Percentiles rank a stretch among this genome's conserved stretches.
These are phyloP conservation scores for Aureobasidium sp. DNA, from an alignment of 2,329 filamentous ascomycete genomes.

Conservation along the genomic window DNA sequence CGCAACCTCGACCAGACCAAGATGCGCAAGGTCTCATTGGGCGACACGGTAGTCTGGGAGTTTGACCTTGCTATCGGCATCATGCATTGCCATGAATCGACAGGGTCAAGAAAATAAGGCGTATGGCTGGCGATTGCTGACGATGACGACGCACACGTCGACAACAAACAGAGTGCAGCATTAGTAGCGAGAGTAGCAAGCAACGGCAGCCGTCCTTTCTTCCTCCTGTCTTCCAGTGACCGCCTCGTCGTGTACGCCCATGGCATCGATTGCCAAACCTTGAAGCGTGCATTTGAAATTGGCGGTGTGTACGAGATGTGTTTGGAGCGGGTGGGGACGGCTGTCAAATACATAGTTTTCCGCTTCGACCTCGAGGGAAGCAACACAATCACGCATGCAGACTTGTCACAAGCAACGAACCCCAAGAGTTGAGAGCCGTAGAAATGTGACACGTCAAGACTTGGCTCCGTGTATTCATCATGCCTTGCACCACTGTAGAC, in stretches of 20 bases:
- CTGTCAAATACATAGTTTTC: conserved; percentile 9
- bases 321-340: conserved; percentile 9
- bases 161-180: conserved; percentile 6
- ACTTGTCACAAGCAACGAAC: conserved; percentile 6
- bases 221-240: conserved; percentile 4
- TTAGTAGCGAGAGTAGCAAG: background rate
- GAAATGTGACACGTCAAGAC: conserved; percentile 11
- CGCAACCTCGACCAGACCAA: conserved; percentile 1
- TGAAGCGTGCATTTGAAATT: conserved; percentile 8
- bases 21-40: background rate
- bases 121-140: conserved; percentile 5
- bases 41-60: background rate
- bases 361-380: background rate
- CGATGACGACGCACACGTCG: background rate
- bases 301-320: conserved; percentile 8
- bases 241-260: conserved; percentile 1
- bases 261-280: conserved; percentile 1
- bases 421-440: conserved; percentile 3
- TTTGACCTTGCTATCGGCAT: background rate
- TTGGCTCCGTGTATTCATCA: conserved; percentile 5
- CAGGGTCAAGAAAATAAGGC: background rate
- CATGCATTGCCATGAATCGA: conserved; percentile 4
- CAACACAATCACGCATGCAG: conserved; percentile 11
- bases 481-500: conserved; percentile 6
- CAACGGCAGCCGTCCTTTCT: background rate